These are phyloP conservation scores for Cyathus striatus DNA, from an alignment of 768 basidiomycete genomes.

Conservation along the genomic window DNA sequence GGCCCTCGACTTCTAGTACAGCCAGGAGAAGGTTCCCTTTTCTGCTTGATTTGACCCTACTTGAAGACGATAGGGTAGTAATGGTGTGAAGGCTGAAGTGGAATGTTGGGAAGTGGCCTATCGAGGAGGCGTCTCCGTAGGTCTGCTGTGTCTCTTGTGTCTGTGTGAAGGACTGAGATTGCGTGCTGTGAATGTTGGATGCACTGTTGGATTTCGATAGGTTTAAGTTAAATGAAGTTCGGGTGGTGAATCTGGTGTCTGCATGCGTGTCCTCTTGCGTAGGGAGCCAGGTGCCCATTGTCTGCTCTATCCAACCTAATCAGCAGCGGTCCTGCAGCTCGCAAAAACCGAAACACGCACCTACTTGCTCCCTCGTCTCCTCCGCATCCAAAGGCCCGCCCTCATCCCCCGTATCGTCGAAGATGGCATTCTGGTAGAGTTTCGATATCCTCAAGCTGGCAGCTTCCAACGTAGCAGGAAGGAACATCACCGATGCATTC, in stretches of 20 bases:
- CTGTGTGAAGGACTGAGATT: neutral
- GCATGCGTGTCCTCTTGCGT: conserved; percentile 22
- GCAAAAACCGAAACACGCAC: neutral
- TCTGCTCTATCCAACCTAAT: conserved; percentile 28
- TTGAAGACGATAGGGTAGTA: conserved; percentile 41
- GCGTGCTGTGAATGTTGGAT: neutral
- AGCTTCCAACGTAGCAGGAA: conserved; percentile 54
- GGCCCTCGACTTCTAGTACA: conserved; percentile 73
- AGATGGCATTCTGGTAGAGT: conserved; percentile 71
- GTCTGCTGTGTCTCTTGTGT: conserved; percentile 16
- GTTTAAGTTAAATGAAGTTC: conserved; percentile 21
- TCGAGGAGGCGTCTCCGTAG: conserved; percentile 66
- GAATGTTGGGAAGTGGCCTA: conserved; percentile 68
- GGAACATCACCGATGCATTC: conserved; percentile 32
- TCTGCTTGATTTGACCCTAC: conserved; percentile 29
- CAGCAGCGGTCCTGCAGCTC: neutral
- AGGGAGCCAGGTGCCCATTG: conserved; percentile 54
- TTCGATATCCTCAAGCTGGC: conserved; percentile 66
- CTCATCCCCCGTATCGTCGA: conserved; percentile 35
- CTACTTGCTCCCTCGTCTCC: conserved; percentile 5
- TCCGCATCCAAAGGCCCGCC: conserved; percentile 13
- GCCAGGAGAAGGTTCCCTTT: conserved; percentile 61
- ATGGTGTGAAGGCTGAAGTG: conserved; percentile 65
- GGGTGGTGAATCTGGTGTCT: conserved; percentile 2
- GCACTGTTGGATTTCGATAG: neutral